Base-by-base conservation (phyloP, 164 flowering plant species). In the Piper betle region DNA sequence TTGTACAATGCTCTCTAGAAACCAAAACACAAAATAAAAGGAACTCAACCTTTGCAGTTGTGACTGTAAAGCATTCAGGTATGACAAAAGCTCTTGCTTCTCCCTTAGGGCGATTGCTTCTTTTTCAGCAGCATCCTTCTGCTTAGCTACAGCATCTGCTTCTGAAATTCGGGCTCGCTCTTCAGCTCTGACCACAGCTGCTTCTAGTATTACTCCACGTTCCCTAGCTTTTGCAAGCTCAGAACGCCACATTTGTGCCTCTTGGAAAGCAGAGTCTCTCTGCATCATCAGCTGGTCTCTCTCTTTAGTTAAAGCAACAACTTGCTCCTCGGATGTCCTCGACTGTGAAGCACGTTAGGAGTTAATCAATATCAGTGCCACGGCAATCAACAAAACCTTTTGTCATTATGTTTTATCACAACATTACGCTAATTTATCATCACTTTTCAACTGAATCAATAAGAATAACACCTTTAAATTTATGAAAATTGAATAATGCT, bases 181-280 rank as follows among this genome's bases (percentile, higher is more conserved):
- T 66, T 90, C 97, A 46, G 95, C 97, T 73, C 97, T 81, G 50
- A 85, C 80, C 62, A 82, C 87, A 66, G 88, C 91, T 68, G 78
- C 99, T 76, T 94, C 96, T 67, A 94, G 68, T 72, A 85, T 91
- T 53, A 94, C 84, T 64, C 52, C 86, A 61, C 79, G 91, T 39
- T 91, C 99, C 72, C 93, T 83, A 69, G 99, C 96, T 81, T 94
- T 94, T 63, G 77, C 97, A 69, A 94, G 94, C 80, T 94, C 99
- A 68, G 89, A 76, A 55, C 99, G 96, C 99, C 97, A 94, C 62
- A 91, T 58, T 60, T 86, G 91, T 65, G 93, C 91, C 71, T 94
- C 97, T 66, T 80, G 86, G 69, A 73, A 12, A 50, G 93, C 88
- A 41, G 93, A 80, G 61, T 94, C 95, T 75, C 89, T 82, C 75